phyloP scores from a whole-genome alignment of 1,139 yeast species.

The Candida dubliniensis region DNA sequence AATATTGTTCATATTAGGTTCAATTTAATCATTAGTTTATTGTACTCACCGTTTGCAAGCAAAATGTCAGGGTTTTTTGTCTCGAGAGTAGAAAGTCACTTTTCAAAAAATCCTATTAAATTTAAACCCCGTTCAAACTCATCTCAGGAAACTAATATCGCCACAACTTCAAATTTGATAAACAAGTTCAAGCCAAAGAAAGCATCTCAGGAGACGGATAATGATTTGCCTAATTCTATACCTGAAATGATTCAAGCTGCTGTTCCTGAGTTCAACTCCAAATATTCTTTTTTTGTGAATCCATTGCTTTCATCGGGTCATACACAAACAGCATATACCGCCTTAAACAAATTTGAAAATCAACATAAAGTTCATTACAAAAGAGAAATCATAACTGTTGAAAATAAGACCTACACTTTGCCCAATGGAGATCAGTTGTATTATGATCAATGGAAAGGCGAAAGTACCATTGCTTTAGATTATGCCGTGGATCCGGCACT shows the following conservation, averaged over 20 bases:
- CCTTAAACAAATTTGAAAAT: conserved; percentile 37
- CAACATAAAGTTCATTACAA: conserved; percentile 40
- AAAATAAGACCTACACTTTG: conserved; percentile 28
- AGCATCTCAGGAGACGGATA: conserved; percentile 1
- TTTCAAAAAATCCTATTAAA: conserved; percentile 29
- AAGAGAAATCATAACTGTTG: conserved; percentile 36
- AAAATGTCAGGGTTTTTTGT: conserved; percentile 16
- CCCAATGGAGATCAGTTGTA: conserved; percentile 29
- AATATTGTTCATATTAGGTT: too few species aligned
- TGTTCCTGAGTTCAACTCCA: conserved; percentile 35
- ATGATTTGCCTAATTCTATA: conserved; percentile 16
- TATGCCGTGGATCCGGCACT: conserved; percentile 27
- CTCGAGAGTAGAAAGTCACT: conserved; percentile 27
- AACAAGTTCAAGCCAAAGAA: background rate
- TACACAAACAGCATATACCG: conserved; percentile 49
- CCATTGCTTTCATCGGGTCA: conserved; percentile 45
- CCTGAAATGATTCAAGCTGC: conserved; percentile 27
- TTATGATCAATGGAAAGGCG: conserved; percentile 45
- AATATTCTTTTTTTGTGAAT: conserved; percentile 35
- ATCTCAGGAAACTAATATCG: background rate
- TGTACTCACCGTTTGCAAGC: too few species aligned
- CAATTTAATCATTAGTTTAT: too few species aligned
- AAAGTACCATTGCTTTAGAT: conserved; percentile 42
- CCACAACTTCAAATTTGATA: conserved; percentile 7
- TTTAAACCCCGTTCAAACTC: conserved; percentile 16